Conservation (phyloP, 2,329 filamentous ascomycete genomes). For the Leptosphaerulina australis region DNA sequence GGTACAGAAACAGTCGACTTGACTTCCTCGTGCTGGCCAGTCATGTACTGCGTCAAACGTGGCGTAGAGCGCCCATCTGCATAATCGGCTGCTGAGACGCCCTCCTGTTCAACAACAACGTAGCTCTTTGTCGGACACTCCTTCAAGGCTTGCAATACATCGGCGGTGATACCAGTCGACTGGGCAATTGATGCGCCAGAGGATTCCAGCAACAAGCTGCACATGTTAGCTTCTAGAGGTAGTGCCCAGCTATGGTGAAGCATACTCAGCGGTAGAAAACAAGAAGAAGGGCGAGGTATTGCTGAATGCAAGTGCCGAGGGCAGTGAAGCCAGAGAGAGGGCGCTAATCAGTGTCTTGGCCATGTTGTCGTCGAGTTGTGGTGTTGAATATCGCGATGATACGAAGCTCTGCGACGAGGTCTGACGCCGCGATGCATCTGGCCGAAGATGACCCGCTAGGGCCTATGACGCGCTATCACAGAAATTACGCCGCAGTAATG, state of each 20-base stretch:
- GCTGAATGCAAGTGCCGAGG: conserved; percentile 72
- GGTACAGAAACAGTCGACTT: conserved; percentile 60
- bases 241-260: conserved; percentile 16
- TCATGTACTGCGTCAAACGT: conserved; percentile 60
- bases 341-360: conserved; percentile 55
- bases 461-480: conserved; percentile 36
- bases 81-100: conserved; percentile 73
- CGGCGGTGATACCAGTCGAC: conserved; percentile 51
- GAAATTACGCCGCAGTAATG: conserved; percentile 25
- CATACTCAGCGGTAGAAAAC: conserved; percentile 83
- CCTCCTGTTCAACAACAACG: conserved; percentile 77
- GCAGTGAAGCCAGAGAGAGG: conserved; percentile 58
- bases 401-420: conserved; percentile 19
- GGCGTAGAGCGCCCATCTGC: conserved; percentile 58
- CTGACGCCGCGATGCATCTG: conserved; percentile 3
- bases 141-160: conserved; percentile 58
- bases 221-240: conserved; percentile 32
- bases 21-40: conserved; percentile 57
- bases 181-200: conserved; percentile 48
- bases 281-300: conserved; percentile 90
- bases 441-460: conserved; percentile 9
- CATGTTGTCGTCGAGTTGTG: conserved; percentile 36
- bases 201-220: conserved; percentile 38
- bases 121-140: conserved; percentile 77
- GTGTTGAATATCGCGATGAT: conserved; percentile 20